Conservation (phyloP, 352 stramenopile species). For the Pythium folliculosum region DNA sequence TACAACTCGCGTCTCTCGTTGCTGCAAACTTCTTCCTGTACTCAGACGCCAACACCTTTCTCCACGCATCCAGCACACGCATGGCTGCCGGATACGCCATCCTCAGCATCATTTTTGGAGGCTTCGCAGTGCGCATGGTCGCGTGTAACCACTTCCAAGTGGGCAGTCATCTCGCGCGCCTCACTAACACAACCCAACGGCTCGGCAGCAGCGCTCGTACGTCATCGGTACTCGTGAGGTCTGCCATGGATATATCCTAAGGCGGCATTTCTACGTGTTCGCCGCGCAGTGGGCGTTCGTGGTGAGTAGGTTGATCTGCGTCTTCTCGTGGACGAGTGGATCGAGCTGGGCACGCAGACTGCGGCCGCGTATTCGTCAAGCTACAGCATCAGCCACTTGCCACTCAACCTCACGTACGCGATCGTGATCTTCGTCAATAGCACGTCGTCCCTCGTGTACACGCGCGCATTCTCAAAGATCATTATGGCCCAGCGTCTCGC, state of each 20-base stretch:
- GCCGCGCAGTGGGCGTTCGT: background rate
- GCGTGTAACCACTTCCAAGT: too few species aligned
- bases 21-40: constrained; percentile 9
- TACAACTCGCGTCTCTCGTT: constrained; percentile 11
- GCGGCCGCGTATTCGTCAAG: background rate
- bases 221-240: too few species aligned
- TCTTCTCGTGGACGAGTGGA: background rate
- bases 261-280: too few species aligned
- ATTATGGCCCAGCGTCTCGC: background rate
- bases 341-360: background rate
- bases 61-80: background rate
- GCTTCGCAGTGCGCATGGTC: too few species aligned
- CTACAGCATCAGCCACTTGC: constrained; percentile 14
- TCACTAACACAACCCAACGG: too few species aligned
- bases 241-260: too few species aligned
- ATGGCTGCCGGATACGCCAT: background rate
- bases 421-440: constrained; percentile 5
- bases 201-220: too few species aligned
- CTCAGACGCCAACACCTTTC: background rate
- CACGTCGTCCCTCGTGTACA: background rate
- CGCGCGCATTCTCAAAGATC: background rate
- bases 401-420: constrained; percentile 11
- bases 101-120: background rate
- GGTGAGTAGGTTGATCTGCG: background rate
- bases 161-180: too few species aligned